These are phyloP conservation scores for Rhodotorula sp. DNA, from an alignment of 1,284 basidiomycete genomes.

Conservation along the genomic window DNA sequence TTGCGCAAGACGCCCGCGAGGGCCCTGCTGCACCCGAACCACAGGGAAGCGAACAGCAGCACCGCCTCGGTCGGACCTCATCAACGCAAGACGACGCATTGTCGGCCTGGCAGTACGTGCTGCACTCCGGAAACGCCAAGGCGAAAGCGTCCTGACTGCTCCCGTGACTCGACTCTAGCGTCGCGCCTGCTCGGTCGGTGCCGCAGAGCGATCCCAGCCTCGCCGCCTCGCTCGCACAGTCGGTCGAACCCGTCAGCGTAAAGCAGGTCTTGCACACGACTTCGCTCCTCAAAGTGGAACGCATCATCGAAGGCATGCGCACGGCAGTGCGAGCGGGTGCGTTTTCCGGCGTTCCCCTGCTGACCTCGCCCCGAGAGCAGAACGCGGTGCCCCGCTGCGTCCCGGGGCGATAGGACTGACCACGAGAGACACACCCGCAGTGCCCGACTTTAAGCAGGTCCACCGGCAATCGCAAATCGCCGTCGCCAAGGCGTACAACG, in stretches of 20 bases:
- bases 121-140: no score
- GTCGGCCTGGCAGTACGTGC: background rate
- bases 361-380: background rate
- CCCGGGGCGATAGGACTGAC: background rate
- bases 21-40: background rate
- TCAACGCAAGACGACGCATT: background rate
- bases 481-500: conserved; percentile 16
- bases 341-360: background rate
- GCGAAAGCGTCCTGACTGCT: background rate
- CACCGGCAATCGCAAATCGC: background rate
- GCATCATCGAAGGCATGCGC: background rate
- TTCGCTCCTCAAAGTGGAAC: background rate
- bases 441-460: background rate
- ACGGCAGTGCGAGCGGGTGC: background rate
- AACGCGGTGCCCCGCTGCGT: background rate
- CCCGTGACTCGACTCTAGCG: background rate
- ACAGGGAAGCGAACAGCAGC: background rate
- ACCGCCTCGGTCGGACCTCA: background rate
- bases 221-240: background rate
- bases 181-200: background rate
- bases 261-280: background rate
- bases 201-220: conserved; percentile 1
- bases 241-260: background rate
- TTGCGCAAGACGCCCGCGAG: background rate
- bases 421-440: conserved; percentile 1